These are phyloP conservation scores for Fusarium metavorans DNA, from an alignment of 2,329 filamentous ascomycete species.

Conservation along the genomic window DNA sequence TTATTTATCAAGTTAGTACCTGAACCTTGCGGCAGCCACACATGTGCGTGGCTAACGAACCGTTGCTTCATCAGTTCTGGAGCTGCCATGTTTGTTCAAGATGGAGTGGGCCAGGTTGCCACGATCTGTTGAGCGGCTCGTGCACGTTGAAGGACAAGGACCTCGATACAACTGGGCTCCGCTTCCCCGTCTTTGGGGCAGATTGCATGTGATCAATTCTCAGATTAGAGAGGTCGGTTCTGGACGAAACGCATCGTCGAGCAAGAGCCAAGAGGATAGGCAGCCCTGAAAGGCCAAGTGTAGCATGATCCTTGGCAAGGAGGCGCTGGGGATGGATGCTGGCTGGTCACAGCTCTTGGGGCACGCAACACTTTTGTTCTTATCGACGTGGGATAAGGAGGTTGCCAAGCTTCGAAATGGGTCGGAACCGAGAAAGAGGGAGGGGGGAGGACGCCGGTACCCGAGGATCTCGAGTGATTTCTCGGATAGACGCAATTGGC, in stretches of 20 bases:
- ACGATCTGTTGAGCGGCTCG: slow-evolving; percentile 16
- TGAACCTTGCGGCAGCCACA: slow-evolving; percentile 11
- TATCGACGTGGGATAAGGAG: neutral
- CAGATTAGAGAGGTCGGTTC: neutral
- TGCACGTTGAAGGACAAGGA: slow-evolving; percentile 14
- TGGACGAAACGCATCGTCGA: neutral
- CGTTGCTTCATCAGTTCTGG: slow-evolving; percentile 1
- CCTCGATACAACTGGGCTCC: slow-evolving; percentile 18
- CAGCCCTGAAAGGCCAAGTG: neutral
- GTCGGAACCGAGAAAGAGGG: slow-evolving; percentile 24
- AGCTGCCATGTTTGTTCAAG: slow-evolving; percentile 32
- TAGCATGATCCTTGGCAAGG: slow-evolving; percentile 4
- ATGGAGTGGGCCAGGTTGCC: slow-evolving; percentile 10
- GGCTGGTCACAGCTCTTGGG: neutral
- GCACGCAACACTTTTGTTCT: neutral
- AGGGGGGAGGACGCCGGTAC: slow-evolving; percentile 18
- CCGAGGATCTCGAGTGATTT: slow-evolving; percentile 4
- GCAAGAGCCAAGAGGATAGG: slow-evolving; percentile 1
- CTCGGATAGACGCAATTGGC: slow-evolving; percentile 3
- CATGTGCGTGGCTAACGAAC: neutral
- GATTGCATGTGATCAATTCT: slow-evolving; percentile 16
- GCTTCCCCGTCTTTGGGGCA: slow-evolving; percentile 23
- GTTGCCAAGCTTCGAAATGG: neutral
- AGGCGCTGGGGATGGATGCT: neutral
- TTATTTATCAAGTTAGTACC: neutral